Evolutionary conservation across 2,329 filamentous ascomycete genomes (phyloP).

Genomic region (Cladosporium sphaerospermum): DNA sequence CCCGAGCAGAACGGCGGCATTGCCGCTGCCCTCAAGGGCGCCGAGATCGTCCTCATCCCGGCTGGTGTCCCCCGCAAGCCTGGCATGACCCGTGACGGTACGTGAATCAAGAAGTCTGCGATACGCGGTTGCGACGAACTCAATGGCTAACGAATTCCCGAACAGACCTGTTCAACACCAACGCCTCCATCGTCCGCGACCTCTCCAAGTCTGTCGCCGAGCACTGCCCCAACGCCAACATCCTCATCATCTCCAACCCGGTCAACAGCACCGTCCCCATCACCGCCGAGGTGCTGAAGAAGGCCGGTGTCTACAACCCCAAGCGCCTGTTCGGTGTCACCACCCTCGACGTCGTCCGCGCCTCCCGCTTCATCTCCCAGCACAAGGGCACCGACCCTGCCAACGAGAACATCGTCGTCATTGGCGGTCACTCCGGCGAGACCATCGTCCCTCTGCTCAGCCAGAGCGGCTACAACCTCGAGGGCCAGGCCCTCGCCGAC

Average conservation of each 20-base stretch:
- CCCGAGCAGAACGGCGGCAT: constrained; percentile 65
- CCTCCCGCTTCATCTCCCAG: constrained; percentile 95
- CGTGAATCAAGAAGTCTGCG: constrained; percentile 16
- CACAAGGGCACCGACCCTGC: constrained; percentile 84
- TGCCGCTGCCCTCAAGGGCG: constrained; percentile 69
- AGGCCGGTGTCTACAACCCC: constrained; percentile 92
- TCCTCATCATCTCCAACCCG: constrained; percentile 97
- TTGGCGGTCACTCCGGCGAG: constrained; percentile 94
- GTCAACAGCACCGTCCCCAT: constrained; percentile 99
- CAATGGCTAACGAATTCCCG: not conserved
- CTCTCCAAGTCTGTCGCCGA: constrained; percentile 92
- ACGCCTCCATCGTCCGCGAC: constrained; percentile 98
- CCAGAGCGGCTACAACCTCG: constrained; percentile 84
- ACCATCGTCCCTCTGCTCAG: constrained; percentile 98
- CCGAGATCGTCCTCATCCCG: constrained; percentile 94
- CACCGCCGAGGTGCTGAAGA: constrained; percentile 94
- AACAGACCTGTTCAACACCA: constrained; percentile 97
- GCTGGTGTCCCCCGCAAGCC: constrained; percentile 98
- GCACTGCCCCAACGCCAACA: constrained; percentile 82
- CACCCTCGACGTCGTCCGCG: constrained; percentile 96
- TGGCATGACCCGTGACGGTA: constrained; percentile 96
- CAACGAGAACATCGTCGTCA: constrained; percentile 89
- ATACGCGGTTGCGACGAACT: not conserved
- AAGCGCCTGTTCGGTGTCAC: constrained; percentile 99
- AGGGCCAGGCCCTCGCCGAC: constrained; percentile 64